Evolutionary conservation across 495 filamentous ascomycete genomes (phyloP), one percentile per base, ranked within the genome.

Genomic region (Neurospora hispaniola): DNA sequence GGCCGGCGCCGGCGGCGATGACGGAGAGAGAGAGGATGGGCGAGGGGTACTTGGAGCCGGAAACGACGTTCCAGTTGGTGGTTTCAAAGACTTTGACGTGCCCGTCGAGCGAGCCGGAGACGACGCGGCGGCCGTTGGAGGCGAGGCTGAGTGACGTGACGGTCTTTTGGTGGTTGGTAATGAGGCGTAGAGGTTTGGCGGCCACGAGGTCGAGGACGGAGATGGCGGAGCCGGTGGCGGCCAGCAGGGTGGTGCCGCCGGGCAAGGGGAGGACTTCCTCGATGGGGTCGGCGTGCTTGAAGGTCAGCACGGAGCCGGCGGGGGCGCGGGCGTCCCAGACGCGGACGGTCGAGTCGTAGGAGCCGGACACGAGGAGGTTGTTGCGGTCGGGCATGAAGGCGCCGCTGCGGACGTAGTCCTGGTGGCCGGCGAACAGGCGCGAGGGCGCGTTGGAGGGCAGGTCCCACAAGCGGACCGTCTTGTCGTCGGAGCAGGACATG

Each of bases 41-140:
- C 0, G 91, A 89, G 0, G 93, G 90, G 82, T 98, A 99, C 80
- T 98, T 98, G 70, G 91, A 90, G 43, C 93, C 94, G 39, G 92
- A 89, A 5, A 97, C 94, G 6, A 98, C 90, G 78, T 97, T 95
- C 96, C 96, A 99, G 39, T 86, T 88, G 0, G 89, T 88, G 2
- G 94, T 96, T 82, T 98, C 95, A 75, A 95, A 97, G 44, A 98
- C 88, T 84, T 99, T 99, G 81, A 99, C 88, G 79, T 98, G 96
- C 16, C 96, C 96, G 80, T 99, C 96, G 42, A 99, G 84, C 18
- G 89, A 91, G 80, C 93, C 96, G 78, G 88, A 93, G 73, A 99
- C 87, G 69, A 99, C 85, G 62, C 96, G 88, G 8, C 89, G 89
- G 20, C 90, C 89, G 75, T 92, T 90, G 40, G 92, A 93, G 0